These are phyloP conservation scores for Salix dunnii DNA, from an alignment of 345 rosid species.

Conservation along the genomic window DNA sequence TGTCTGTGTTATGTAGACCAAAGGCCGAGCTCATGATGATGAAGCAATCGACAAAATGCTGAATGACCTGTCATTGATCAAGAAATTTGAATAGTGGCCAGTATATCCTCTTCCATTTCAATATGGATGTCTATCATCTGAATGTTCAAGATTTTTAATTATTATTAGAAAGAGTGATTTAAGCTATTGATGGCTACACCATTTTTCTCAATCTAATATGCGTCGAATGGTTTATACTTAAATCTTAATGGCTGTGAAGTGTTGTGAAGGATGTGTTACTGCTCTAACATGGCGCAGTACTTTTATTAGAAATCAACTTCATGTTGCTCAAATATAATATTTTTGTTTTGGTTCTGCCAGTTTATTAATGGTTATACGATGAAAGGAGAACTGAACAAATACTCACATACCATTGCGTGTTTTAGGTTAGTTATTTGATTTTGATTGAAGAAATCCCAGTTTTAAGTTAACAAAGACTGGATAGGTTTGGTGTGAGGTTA, in stretches of 20 bases:
- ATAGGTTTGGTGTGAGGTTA: not conserved
- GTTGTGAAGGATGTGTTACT: not conserved
- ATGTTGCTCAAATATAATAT: not conserved
- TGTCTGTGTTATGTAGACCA: constrained; percentile 48
- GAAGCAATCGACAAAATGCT: constrained; percentile 91
- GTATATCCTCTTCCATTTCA: not conserved
- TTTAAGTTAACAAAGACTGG: no score
- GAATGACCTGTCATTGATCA: constrained; percentile 75
- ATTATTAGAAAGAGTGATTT: not conserved
- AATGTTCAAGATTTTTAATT: not conserved
- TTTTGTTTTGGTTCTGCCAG: not conserved
- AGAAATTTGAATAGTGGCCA: constrained; percentile 63
- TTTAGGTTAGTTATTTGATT: not conserved
- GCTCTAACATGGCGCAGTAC: not conserved
- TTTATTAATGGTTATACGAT: not conserved
- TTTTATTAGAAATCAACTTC: no score
- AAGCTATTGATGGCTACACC: not conserved
- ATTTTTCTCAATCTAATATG: not conserved
- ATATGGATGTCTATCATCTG: no score
- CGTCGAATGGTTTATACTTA: not conserved
- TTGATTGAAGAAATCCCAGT: not conserved
- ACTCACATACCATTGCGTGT: not conserved
- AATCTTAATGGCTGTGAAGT: not conserved
- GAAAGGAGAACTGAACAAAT: not conserved
- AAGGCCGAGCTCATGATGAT: constrained; percentile 78